Conservation (phyloP, 2,329 filamentous ascomycete genomes). For the Trichoderma gracile region DNA sequence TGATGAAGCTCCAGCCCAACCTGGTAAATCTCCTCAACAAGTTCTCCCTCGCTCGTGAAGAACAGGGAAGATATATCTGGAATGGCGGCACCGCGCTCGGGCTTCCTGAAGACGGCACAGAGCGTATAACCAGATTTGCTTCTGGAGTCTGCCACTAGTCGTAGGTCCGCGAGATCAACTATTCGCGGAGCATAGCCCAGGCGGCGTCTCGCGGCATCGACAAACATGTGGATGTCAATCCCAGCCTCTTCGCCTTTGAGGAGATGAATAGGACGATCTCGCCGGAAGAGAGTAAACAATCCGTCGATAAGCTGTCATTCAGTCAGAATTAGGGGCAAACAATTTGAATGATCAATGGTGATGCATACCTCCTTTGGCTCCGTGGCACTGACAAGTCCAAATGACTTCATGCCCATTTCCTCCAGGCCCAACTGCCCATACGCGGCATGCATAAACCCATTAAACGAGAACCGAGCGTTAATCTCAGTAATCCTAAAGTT, state of each 20-base stretch:
- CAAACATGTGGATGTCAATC: conserved; percentile 45
- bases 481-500: conserved; percentile 43
- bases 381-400: conserved; percentile 32
- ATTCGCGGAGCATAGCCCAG: conserved; percentile 38
- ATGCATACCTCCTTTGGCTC: conserved; percentile 31
- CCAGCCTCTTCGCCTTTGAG: conserved; percentile 42
- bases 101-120: conserved; percentile 33
- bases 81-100: neutral
- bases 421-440: conserved; percentile 38
- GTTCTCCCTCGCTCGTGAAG: conserved; percentile 31
- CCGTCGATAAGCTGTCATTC: conserved; percentile 35
- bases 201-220: conserved; percentile 33
- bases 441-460: conserved; percentile 38
- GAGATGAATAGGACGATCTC: conserved; percentile 38
- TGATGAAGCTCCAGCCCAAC: conserved; percentile 45
- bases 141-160: conserved; percentile 35
- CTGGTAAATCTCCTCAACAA: conserved; percentile 40
- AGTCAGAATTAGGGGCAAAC: neutral
- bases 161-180: conserved; percentile 39
- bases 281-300: conserved; percentile 37
- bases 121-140: conserved; percentile 34
- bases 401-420: conserved; percentile 21
- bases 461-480: conserved; percentile 46
- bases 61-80: conserved; percentile 23
- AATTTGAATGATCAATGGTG: neutral